A percentile compares a stretch with the other conserved stretches of the same genome.
phyloP scores from a whole-genome alignment of 495 filamentous ascomycete genomes.

The Penicillium herquei region DNA sequence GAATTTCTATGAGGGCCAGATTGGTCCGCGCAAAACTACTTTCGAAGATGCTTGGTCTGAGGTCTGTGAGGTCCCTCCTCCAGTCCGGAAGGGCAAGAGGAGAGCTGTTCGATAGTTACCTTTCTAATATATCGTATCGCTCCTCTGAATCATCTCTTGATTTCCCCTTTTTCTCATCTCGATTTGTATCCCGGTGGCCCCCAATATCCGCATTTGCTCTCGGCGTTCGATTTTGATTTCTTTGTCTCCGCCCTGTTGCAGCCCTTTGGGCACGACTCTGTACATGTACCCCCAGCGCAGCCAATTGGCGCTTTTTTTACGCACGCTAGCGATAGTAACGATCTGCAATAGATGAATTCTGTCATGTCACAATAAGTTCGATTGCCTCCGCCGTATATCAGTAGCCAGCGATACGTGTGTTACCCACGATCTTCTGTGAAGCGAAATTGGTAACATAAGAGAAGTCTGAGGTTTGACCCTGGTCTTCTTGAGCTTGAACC shows the following conservation, averaged over 20 bases:
- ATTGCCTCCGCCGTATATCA: background rate
- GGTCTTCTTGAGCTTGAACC: too few relatives aligned
- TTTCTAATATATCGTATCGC: background rate
- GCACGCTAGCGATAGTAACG: constrained; percentile 22
- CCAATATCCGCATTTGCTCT: constrained; percentile 18
- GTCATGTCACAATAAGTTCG: background rate
- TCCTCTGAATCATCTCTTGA: background rate
- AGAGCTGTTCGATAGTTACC: constrained; percentile 16
- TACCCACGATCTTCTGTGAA: background rate
- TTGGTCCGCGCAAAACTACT: constrained; percentile 60
- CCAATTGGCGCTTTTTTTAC: constrained; percentile 12
- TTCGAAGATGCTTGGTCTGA: constrained; percentile 77
- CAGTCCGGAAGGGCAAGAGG: constrained; percentile 21
- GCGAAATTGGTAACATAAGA: background rate
- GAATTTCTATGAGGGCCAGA: constrained; percentile 61
- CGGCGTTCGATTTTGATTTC: constrained; percentile 25
- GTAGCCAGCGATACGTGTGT: background rate
- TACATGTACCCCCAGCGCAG: constrained; percentile 24
- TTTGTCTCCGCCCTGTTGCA: constrained; percentile 1
- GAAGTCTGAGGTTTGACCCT: background rate
- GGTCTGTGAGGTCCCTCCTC: constrained; percentile 26
- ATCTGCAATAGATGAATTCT: constrained; percentile 13
- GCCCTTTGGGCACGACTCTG: constrained; percentile 13
- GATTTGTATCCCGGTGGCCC: background rate
- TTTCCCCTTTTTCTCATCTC: background rate